Conservation (phyloP, 148 eudicot genomes). For the Rhododendron ferrugineum region DNA sequence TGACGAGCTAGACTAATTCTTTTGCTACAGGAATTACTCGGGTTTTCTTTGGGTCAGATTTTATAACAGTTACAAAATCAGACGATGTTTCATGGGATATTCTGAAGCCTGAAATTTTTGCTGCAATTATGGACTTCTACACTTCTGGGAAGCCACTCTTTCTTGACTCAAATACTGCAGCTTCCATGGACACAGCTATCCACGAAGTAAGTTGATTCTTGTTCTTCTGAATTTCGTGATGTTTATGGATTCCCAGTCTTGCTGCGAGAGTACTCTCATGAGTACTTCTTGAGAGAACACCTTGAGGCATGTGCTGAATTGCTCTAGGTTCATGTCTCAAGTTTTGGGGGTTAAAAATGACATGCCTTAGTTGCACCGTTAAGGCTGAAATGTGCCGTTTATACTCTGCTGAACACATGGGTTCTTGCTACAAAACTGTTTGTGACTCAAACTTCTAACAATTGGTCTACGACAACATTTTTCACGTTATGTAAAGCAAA, state of each 20-base stretch:
- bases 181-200: constrained; percentile 89
- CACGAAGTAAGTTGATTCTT: constrained; percentile 44
- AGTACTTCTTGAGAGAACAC: not conserved
- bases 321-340: not conserved
- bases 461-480: not conserved
- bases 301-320: not conserved
- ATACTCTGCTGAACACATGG: not conserved
- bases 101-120: constrained; percentile 86
- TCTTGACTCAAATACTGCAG: constrained; percentile 68
- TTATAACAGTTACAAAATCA: constrained; percentile 83
- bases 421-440: not conserved
- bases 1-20: not conserved
- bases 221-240: not conserved
- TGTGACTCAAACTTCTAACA: not conserved
- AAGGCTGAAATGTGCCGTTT: not conserved
- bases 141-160: constrained; percentile 85
- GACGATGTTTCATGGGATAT: constrained; percentile 82
- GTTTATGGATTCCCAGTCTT: not conserved
- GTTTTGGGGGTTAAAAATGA: not conserved
- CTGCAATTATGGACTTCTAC: constrained; percentile 94
- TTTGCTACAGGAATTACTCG: constrained; percentile 63
- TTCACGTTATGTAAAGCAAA: not conserved
- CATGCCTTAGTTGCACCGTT: not conserved
- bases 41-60: constrained; percentile 95
- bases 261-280: not conserved